phyloP scores from a whole-genome alignment of 1,139 yeast species.

The Wickerhamomyces sp. region DNA sequence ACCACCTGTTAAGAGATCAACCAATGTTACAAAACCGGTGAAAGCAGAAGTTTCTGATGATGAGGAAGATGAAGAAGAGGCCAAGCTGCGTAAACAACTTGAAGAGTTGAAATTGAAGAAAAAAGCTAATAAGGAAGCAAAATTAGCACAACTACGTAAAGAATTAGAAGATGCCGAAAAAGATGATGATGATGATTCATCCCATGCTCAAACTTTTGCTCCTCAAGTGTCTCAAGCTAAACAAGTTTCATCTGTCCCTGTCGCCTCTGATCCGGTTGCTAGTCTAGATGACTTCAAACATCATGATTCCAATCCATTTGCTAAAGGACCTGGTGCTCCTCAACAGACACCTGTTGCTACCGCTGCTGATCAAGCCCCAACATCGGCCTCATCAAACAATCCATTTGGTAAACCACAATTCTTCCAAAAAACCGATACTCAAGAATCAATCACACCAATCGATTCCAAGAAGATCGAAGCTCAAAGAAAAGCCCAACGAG shows the following conservation, averaged over 20 bases:
- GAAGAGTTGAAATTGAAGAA: constrained; percentile 20
- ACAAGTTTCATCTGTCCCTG: constrained; percentile 1
- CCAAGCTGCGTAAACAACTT: constrained; percentile 16
- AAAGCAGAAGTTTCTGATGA: constrained; percentile 7
- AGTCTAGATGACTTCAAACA: constrained; percentile 3
- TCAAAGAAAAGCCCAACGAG: constrained; percentile 26
- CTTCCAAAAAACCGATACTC: constrained; percentile 9
- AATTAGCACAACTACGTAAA: constrained; percentile 24
- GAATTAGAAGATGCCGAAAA: constrained; percentile 21
- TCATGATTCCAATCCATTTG: constrained; percentile 24
- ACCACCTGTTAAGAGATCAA: constrained; percentile 15
- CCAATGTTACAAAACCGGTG: background rate
- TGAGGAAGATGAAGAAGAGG: constrained; percentile 22
- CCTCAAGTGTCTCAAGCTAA: constrained; percentile 9
- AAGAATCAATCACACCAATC: constrained; percentile 7
- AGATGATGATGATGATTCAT: constrained; percentile 6
- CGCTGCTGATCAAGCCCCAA: background rate
- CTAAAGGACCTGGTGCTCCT: constrained; percentile 9
- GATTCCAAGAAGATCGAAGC: constrained; percentile 20
- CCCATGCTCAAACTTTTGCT: constrained; percentile 11
- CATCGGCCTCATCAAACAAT: constrained; percentile 17
- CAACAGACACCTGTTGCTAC: constrained; percentile 1
- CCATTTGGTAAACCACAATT: constrained; percentile 23
- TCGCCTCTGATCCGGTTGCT: constrained; percentile 1
- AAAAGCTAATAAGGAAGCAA: constrained; percentile 33